Percentiles rank a stretch among this genome's conserved stretches.
phyloP scores from a whole-genome alignment of 805 yeast species.

The Peterozyma xylosa region DNA sequence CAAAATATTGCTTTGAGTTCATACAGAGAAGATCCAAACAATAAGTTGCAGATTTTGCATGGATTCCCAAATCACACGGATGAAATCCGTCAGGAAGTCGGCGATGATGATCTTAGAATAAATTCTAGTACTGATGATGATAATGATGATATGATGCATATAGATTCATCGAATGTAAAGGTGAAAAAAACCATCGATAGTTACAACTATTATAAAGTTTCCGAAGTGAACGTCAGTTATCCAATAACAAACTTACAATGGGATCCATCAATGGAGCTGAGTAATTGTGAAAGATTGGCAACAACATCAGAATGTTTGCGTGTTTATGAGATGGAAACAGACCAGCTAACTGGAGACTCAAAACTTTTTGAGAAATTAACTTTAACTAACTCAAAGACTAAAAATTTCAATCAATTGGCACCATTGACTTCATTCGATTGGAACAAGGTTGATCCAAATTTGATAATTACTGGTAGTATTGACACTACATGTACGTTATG shows the following conservation, averaged over 20 bases:
- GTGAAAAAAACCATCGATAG: constrained; percentile 16
- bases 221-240: constrained; percentile 50
- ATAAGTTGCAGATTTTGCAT: constrained; percentile 49
- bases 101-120: constrained; percentile 11
- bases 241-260: constrained; percentile 71
- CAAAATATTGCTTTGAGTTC: constrained; percentile 65
- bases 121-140: constrained; percentile 17
- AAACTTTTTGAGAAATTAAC: constrained; percentile 30
- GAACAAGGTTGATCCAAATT: constrained; percentile 64
- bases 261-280: constrained; percentile 44
- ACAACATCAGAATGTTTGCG: constrained; percentile 69
- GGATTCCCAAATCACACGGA: constrained; percentile 19
- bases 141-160: constrained; percentile 8
- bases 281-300: constrained; percentile 40
- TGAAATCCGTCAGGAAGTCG: constrained; percentile 22
- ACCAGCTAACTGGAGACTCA: constrained; percentile 6
- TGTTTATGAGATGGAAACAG: constrained; percentile 26
- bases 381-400: constrained; percentile 32
- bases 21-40: constrained; percentile 69
- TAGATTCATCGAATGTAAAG: constrained; percentile 7
- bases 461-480: constrained; percentile 76
- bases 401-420: constrained; percentile 52
- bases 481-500: constrained; percentile 97
- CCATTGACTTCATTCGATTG: constrained; percentile 95
- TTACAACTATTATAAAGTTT: constrained; percentile 34